Conservation (phyloP, 176 grass and related monocot species). For the sorghum (Sorghum bicolor) region Sorghum_bicolor_NCBIv3 NC_012875.2:50846001-50846500, state of each 20-base stretch:
- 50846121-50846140: conserved; percentile 80
- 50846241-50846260: not conserved
- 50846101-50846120: conserved; percentile 81
- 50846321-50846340: conserved; percentile 74
- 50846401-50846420: not conserved
- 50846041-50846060: conserved; percentile 38
- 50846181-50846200: conserved; percentile 85
- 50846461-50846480: not conserved
- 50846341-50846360: conserved; percentile 64
- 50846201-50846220: conserved; percentile 45
- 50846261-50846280: not conserved
- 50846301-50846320: conserved; percentile 75
- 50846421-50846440: not conserved
- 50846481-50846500: not conserved
- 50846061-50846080: conserved; percentile 86
- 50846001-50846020: conserved; percentile 15
- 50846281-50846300: conserved; percentile 62
- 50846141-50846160: conserved; percentile 84
- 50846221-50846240: conserved; percentile 9
- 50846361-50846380: conserved; percentile 34
- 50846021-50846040: not conserved
- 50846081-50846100: conserved; percentile 84
- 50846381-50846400: not conserved
- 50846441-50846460: not conserved
- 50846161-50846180: conserved; percentile 76